These are phyloP conservation scores for Diphasiastrum complanatum DNA, from an alignment of 83 land plant species.

Conservation along the genomic window DNA sequence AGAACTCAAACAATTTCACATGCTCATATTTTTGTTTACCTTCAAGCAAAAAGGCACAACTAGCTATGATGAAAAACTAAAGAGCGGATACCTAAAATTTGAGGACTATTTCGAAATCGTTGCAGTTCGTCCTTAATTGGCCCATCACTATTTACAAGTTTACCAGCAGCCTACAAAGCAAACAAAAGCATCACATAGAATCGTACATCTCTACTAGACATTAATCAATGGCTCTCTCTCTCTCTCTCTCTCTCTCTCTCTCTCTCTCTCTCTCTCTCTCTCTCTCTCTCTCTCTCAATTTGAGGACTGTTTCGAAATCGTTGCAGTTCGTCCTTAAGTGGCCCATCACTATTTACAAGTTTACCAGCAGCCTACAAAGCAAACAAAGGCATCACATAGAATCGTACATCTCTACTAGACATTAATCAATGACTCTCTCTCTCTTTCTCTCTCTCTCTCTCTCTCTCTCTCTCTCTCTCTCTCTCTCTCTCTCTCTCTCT, in stretches of 20 bases:
- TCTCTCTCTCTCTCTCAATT: too few species aligned
- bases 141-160: conserved; percentile 52
- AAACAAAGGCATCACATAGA: background rate
- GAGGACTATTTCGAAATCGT: conserved; percentile 47
- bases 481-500: too few species aligned
- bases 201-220: background rate
- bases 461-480: too few species aligned
- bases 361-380: conserved; percentile 67
- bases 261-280: too few species aligned
- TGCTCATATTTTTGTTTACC: too few species aligned
- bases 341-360: conserved; percentile 48
- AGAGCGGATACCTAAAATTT: conserved; percentile 42
- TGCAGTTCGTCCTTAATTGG: conserved; percentile 58
- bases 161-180: conserved; percentile 62
- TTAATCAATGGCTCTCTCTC: too few species aligned
- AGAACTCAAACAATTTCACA: too few species aligned
- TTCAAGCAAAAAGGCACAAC: too few species aligned
- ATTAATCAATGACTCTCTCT: too few species aligned
- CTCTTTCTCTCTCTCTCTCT: too few species aligned
- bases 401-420: background rate
- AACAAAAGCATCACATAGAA: background rate
- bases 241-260: too few species aligned
- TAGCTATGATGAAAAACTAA: too few species aligned
- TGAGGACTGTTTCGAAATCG: conserved; percentile 48
- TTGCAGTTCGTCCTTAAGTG: conserved; percentile 57